Base-by-base conservation (phyloP, 1,284 basidiomycete species). In the Moesziomyces parantarcticus region DNA sequence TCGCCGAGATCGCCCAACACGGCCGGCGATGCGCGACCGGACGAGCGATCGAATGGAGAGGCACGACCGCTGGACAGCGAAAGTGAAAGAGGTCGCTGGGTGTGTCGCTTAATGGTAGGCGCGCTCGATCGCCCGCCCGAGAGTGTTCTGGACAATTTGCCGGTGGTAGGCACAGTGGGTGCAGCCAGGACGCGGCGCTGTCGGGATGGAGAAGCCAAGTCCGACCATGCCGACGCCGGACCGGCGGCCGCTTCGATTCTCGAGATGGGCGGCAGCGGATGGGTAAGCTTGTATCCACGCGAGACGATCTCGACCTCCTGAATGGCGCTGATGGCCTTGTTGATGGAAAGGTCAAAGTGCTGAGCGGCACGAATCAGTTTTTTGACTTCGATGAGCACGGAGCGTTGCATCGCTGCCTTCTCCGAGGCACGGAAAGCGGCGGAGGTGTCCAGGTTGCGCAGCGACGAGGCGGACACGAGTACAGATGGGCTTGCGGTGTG, bases 271-370 rank as follows among this genome's bases (percentile, higher is more conserved):
- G 81, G 75, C 10, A 83, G 64, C 8, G 81, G 81, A 48, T 78
- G 72, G 22, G 79, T 76, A 26, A 83, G 57, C 49, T 73, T 78
- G 60, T 75, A 81, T 6, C 81, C 81, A 22, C 82, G 65, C 21
- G 81, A 77, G 20, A 83, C 80, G 3, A 79, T 59, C 64, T 83
- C 82, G 39, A 80, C 78, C 51, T 83, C 82, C 50, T 83, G 82
- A 2, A 83, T 54, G n/a, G 82, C 82, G 13, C 63, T 68, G 50
- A 83, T 72, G 16, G 74, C 71, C 41, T 70, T 69, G 57, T 82
- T 82, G 50, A 79, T 42, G 16, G 70, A 62, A 1, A 73, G 23
- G 46, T 83, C 82, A 46, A 79, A 71, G 5, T 39, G 23, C 41
- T 80, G 77, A 5, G 77, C 75, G 9, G 73, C 63, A 13, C 63